These are phyloP conservation scores for Ogataea degrootiae DNA, from an alignment of 805 yeast genomes.

Conservation along the genomic window DNA sequence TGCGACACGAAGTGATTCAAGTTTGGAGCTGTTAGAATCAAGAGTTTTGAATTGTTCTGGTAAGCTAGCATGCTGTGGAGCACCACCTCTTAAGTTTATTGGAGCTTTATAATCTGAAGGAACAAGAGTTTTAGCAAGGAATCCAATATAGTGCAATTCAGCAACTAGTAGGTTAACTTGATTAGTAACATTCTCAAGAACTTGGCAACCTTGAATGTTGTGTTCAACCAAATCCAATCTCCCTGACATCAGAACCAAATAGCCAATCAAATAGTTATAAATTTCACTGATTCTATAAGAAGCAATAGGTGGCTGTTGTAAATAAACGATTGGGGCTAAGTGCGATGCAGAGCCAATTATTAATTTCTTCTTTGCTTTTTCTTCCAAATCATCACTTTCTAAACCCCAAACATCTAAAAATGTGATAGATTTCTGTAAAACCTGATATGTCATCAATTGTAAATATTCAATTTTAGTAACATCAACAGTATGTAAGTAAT, in stretches of 20 bases:
- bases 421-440: slow-evolving; percentile 55
- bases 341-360: slow-evolving; percentile 3
- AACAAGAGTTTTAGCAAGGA: slow-evolving; percentile 14
- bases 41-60: slow-evolving; percentile 44
- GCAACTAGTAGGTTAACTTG: slow-evolving; percentile 62
- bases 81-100: slow-evolving; percentile 28
- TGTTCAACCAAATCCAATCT: slow-evolving; percentile 73
- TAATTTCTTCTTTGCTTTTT: not conserved
- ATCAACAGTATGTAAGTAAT: slow-evolving; percentile 60
- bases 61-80: slow-evolving; percentile 26
- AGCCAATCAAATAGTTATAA: slow-evolving; percentile 52
- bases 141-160: slow-evolving; percentile 40
- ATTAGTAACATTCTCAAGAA: slow-evolving; percentile 60
- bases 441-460: slow-evolving; percentile 61
- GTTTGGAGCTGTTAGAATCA: slow-evolving; percentile 36
- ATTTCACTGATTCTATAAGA: slow-evolving; percentile 60
- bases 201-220: slow-evolving; percentile 63
- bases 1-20: slow-evolving; percentile 58
- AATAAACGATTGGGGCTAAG: slow-evolving; percentile 34
- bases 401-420: slow-evolving; percentile 71
- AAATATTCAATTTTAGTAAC: slow-evolving; percentile 55
- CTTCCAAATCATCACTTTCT: slow-evolving; percentile 46
- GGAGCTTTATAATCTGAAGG: slow-evolving; percentile 27
- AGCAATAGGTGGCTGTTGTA: slow-evolving; percentile 56
- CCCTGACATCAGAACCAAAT: slow-evolving; percentile 67